Conservation (phyloP, 2,329 filamentous ascomycete species). For the Fusarium pseudoanthophilum region DNA sequence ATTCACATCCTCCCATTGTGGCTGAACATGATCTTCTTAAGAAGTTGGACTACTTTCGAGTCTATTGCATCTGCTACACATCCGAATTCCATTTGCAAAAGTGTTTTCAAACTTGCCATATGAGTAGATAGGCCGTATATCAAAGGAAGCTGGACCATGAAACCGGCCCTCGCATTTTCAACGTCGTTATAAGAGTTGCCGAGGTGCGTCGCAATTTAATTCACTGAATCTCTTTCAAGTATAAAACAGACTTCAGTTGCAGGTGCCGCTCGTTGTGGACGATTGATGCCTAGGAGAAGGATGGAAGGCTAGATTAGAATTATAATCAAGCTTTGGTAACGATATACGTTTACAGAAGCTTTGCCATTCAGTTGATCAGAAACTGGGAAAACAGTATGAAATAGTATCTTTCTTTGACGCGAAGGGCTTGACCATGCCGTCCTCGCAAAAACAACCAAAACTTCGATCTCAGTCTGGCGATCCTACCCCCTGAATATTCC, state of each 20-base stretch:
- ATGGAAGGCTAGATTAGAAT: not conserved
- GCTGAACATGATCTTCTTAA: not conserved
- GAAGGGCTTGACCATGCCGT: not conserved
- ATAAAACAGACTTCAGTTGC: not conserved
- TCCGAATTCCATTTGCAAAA: not conserved
- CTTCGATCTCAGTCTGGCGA: not conserved
- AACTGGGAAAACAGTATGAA: not conserved
- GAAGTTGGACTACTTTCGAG: not conserved
- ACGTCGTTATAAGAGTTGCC: not conserved
- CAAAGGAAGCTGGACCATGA: not conserved
- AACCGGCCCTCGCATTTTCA: not conserved
- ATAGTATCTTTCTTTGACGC: not conserved
- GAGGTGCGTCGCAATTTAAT: too few relatives aligned
- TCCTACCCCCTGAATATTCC: not conserved
- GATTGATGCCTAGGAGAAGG: not conserved
- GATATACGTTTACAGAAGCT: not conserved
- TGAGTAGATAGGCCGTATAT: not conserved
- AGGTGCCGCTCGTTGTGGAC: not conserved
- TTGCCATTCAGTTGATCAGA: not conserved
- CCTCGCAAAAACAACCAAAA: not conserved
- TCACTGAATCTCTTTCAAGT: not conserved
- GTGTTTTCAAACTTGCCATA: not conserved
- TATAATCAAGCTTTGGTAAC: not conserved
- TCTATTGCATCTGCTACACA: not conserved
- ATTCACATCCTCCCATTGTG: not conserved